Conservation (phyloP, 306 rosid species). For the Pueraria montana region DNA sequence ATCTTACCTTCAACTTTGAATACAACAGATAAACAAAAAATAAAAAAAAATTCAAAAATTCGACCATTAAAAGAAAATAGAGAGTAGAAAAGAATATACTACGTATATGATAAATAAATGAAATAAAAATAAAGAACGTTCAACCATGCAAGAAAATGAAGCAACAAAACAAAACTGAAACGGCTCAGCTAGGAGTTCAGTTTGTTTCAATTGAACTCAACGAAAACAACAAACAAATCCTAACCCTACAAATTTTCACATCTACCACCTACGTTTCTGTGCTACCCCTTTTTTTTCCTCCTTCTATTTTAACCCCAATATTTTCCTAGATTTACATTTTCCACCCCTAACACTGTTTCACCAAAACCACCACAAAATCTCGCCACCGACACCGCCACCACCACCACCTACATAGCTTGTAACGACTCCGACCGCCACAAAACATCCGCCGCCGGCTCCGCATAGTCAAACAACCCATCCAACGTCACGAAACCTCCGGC, state of each 20-base stretch:
- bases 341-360: constrained; percentile 31
- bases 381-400: background rate
- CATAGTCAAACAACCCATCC: constrained; percentile 75
- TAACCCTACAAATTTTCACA: constrained; percentile 52
- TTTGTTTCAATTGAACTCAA: constrained; percentile 12
- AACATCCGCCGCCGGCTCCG: constrained; percentile 50
- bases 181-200: background rate
- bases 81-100: no score
- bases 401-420: constrained; percentile 60
- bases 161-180: background rate
- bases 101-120: no score
- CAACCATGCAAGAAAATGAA: background rate
- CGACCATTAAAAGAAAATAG: no score
- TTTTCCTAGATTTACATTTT: constrained; percentile 49
- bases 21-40: no score
- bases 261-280: constrained; percentile 53
- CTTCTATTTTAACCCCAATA: constrained; percentile 2
- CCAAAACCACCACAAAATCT: constrained; percentile 36
- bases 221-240: constrained; percentile 42
- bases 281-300: background rate
- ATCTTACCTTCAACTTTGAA: no score
- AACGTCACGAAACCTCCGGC: constrained; percentile 49
- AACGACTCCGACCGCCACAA: constrained; percentile 72
- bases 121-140: no score
- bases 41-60: no score